Base-by-base conservation (phyloP, 306 rosid species). In the Hippophae rhamnoides region DNA sequence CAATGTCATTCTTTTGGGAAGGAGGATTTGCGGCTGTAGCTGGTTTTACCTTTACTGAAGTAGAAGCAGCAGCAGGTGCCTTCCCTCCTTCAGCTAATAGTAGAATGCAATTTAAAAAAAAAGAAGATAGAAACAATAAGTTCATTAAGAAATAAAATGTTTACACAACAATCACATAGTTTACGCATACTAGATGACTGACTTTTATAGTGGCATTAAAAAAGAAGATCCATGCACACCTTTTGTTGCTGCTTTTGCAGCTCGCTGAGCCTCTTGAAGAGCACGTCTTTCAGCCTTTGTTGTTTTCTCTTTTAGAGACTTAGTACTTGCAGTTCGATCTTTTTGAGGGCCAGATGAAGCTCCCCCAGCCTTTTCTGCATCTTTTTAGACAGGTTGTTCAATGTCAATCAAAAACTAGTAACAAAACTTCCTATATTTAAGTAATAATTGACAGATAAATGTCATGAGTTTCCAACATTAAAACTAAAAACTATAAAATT, bases 251-350 rank as follows among this genome's bases (percentile, higher is more conserved):
- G 81, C 87, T 79, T 89, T 89, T 41, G 84, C 88, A 69, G 94
- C 94, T 58, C 95, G 84, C 53, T 90, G 95, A 58, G 90, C 94
- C 70, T 90, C 95, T 70, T 90, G 97, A 70, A 84, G 50, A 31
- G 95, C 88, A 25, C 90, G 90, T 57, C 94, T 86, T 73, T 90
- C 94, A 13, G 86, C 95, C 77, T 82, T 90, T 41, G 90, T 78
- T 23, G 83, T 72, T 79, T 86, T 86, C 41, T 56, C 70, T 72
- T 82, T 89, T 57, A 64, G 51, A 1, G 80, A 71, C 68, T 77
- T 75, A n/a, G 81, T 64, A 64, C 52, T 68, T 41, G 84, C 41
- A 9, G 71, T 69, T 38, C 5, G 41, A 44, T 76, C 72, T 52
- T 70, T 62, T 38, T 27, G 75, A 55, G 53, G 76, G 56, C 80